Evolutionary conservation across 805 yeast species (phyloP).

Genomic region (Ogataea pignaliae): DNA sequence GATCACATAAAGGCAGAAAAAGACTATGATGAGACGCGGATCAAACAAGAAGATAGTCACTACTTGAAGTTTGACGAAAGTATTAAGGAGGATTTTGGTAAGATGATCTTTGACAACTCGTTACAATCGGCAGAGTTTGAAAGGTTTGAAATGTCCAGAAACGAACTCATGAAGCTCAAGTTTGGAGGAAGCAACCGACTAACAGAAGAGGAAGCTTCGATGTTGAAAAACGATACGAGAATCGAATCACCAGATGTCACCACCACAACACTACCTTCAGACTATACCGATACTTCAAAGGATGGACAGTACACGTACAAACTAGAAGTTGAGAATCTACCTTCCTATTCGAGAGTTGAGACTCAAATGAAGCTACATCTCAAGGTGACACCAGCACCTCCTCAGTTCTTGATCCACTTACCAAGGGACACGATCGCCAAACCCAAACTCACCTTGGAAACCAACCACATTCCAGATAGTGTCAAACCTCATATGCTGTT

Average conservation of each 20-base stretch:
- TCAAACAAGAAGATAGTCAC: constrained; percentile 13
- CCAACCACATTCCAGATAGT: constrained; percentile 43
- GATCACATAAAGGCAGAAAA: background rate
- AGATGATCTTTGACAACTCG: constrained; percentile 1
- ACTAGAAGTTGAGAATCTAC: constrained; percentile 57
- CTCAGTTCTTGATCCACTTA: constrained; percentile 65
- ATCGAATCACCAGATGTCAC: constrained; percentile 23
- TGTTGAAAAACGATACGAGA: constrained; percentile 4
- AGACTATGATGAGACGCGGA: background rate
- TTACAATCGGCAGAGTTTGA: constrained; percentile 23
- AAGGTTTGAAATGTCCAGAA: constrained; percentile 41
- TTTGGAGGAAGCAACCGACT: constrained; percentile 37
- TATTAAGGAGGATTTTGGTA: constrained; percentile 1
- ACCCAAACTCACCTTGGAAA: constrained; percentile 67
- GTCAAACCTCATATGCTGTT: constrained; percentile 52
- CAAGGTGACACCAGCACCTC: constrained; percentile 70
- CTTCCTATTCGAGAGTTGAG: constrained; percentile 85
- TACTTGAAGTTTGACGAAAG: constrained; percentile 7
- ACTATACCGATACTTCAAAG: constrained; percentile 20
- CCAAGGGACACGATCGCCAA: constrained; percentile 88
- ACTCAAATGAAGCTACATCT: constrained; percentile 84
- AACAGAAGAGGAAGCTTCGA: constrained; percentile 7
- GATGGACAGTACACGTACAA: constrained; percentile 35
- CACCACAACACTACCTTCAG: constrained; percentile 25
- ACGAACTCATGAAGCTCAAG: constrained; percentile 46